Conservation (phyloP, 768 basidiomycete species). For the Russula abietina region DNA sequence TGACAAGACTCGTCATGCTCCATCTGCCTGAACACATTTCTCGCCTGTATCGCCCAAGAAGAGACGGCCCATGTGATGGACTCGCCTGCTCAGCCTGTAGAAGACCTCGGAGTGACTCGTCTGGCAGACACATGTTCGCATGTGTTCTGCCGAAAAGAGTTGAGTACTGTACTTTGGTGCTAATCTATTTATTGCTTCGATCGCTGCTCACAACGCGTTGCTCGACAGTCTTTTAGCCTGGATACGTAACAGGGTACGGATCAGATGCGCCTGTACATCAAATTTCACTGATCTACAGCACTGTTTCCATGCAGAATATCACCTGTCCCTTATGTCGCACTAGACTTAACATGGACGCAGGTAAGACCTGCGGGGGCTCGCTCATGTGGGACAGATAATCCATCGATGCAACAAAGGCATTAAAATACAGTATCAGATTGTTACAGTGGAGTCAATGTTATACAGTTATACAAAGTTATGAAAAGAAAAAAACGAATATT, state of each 20-base stretch:
- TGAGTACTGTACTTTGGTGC: slow-evolving; percentile 29
- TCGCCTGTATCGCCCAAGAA: slow-evolving; percentile 66
- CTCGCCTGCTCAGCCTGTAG: slow-evolving; percentile 65
- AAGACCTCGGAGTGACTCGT: slow-evolving; percentile 64
- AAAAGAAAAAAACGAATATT: too few species aligned
- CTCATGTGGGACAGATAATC: too few species aligned
- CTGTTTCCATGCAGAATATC: slow-evolving; percentile 39
- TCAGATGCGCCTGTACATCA: not conserved
- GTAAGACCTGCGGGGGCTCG: too few species aligned
- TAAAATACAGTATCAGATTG: too few species aligned
- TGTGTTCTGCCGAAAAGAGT: slow-evolving; percentile 81
- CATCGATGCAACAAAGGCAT: too few species aligned
- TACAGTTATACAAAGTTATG: too few species aligned
- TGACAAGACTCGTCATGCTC: slow-evolving; percentile 61
- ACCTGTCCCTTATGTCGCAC: slow-evolving; percentile 65
- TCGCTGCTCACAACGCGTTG: slow-evolving; percentile 1
- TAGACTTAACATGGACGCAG: slow-evolving; percentile 37
- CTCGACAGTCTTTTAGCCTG: slow-evolving; percentile 17
- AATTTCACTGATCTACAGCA: slow-evolving; percentile 10
- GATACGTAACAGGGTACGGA: slow-evolving; percentile 24
- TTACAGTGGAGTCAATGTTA: too few species aligned
- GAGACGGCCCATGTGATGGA: slow-evolving; percentile 72
- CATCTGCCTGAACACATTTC: slow-evolving; percentile 66
- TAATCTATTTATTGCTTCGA: slow-evolving; percentile 13
- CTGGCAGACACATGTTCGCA: slow-evolving; percentile 45